Conservation (phyloP, 208 protist species). For the Porcisia hertigi region DNA sequence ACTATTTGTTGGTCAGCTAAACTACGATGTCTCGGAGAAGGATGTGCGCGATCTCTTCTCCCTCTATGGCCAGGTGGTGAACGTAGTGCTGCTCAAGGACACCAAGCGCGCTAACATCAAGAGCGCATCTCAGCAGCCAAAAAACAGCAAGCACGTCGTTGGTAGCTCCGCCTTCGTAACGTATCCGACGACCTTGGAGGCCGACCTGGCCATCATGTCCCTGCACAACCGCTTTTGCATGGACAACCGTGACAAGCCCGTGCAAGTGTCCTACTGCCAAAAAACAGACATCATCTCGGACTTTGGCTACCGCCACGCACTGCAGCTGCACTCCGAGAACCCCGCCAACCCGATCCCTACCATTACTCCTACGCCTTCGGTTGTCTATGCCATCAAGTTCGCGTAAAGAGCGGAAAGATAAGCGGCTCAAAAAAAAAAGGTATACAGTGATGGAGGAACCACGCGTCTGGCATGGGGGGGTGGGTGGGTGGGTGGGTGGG, state of each 20-base stretch:
- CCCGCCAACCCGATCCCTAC: conserved; percentile 53
- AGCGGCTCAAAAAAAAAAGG: no score
- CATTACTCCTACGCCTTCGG: conserved; percentile 15
- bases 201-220: conserved; percentile 52
- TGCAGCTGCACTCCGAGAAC: conserved; percentile 57
- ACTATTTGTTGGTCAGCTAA: conserved; percentile 53
- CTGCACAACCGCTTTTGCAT: conserved; percentile 58
- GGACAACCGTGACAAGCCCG: conserved; percentile 49
- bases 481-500: no score
- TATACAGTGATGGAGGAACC: not conserved
- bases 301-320: conserved; percentile 66
- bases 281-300: conserved; percentile 58
- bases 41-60: conserved; percentile 42
- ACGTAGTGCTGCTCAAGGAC: conserved; percentile 44
- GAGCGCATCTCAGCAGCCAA: not conserved
- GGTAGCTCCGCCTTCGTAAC: conserved; percentile 51
- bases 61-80: conserved; percentile 38
- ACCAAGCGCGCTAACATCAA: conserved; percentile 21
- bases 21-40: conserved; percentile 39
- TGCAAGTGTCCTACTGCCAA: conserved; percentile 71
- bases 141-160: conserved; percentile 31
- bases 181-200: conserved; percentile 47
- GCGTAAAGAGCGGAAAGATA: not conserved
- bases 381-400: conserved; percentile 29
- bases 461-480: not conserved